Conservation (phyloP, 2,329 filamentous ascomycete species). For the Talaromyces funiculosus region DNA sequence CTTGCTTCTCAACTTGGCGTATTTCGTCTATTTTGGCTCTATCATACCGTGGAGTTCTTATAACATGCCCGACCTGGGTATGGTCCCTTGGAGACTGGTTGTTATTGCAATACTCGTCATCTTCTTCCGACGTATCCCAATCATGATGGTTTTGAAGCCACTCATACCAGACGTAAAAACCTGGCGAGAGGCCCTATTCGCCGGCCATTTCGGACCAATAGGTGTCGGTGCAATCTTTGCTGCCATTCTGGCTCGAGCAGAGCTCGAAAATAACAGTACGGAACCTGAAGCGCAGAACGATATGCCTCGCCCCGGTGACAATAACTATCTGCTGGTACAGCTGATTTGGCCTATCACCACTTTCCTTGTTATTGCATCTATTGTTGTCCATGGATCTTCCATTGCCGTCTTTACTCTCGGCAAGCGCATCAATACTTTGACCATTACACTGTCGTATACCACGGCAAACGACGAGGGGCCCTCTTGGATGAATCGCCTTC, state of each 20-base stretch:
- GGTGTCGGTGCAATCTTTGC: conserved; percentile 96
- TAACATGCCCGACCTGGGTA: conserved; percentile 67
- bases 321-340: conserved; percentile 67
- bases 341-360: conserved; percentile 94
- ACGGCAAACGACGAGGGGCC: conserved; percentile 81
- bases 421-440: conserved; percentile 95
- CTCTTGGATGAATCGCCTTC: conserved; percentile 91
- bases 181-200: conserved; percentile 94
- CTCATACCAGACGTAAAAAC: conserved; percentile 96
- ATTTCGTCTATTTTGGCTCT: conserved; percentile 95
- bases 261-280: conserved; percentile 70
- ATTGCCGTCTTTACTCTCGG: conserved; percentile 96
- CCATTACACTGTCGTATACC: conserved; percentile 94
- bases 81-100: conserved; percentile 83
- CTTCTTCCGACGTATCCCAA: conserved; percentile 89
- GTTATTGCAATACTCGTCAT: conserved; percentile 91
- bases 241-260: conserved; percentile 85
- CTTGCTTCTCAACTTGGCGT: conserved; percentile 89
- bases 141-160: conserved; percentile 88
- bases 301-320: conserved; percentile 43
- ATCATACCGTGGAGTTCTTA: conserved; percentile 95
- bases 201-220: conserved; percentile 95
- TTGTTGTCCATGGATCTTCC: conserved; percentile 94
- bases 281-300: conserved; percentile 66
- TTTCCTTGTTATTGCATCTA: conserved; percentile 90